A percentile compares a stretch with the other conserved stretches of the same genome.
Evolutionary conservation across 768 basidiomycete species (phyloP).

Genomic region (Leccinum boreale): DNA sequence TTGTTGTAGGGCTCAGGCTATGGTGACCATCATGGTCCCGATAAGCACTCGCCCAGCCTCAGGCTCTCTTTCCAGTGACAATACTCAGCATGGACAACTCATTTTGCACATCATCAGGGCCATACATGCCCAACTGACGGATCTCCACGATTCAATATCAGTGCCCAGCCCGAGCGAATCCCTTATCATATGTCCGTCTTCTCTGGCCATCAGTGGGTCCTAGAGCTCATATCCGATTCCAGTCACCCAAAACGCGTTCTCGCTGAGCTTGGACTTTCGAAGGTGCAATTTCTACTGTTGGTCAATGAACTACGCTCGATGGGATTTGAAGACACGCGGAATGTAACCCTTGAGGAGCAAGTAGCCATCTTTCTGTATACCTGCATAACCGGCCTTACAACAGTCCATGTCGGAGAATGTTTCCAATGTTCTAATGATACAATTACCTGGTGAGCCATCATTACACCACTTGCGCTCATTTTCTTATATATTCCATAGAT

Average conservation of each 20-base stretch:
- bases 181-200: slow-evolving; percentile 5
- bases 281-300: slow-evolving; percentile 20
- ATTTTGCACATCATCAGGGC: too few relatives aligned
- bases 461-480: background rate
- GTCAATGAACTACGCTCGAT: background rate
- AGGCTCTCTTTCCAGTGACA: too few relatives aligned
- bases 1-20: too few relatives aligned
- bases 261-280: slow-evolving; percentile 16
- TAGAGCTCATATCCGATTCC: slow-evolving; percentile 15
- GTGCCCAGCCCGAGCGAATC: background rate
- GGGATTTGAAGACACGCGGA: background rate
- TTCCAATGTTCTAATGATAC: background rate
- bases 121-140: too few relatives aligned
- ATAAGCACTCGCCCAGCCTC: too few relatives aligned
- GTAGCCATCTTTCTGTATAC: background rate
- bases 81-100: too few relatives aligned
- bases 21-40: too few relatives aligned
- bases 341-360: background rate
- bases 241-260: slow-evolving; percentile 19
- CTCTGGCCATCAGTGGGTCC: slow-evolving; percentile 19
- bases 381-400: background rate
- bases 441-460: too few relatives aligned
- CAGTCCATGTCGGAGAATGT: background rate
- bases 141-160: too few relatives aligned
- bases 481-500: background rate